Evolutionary conservation across 345 rosid genomes (phyloP).

Genomic region (Eucalyptus dawsonii): DNA sequence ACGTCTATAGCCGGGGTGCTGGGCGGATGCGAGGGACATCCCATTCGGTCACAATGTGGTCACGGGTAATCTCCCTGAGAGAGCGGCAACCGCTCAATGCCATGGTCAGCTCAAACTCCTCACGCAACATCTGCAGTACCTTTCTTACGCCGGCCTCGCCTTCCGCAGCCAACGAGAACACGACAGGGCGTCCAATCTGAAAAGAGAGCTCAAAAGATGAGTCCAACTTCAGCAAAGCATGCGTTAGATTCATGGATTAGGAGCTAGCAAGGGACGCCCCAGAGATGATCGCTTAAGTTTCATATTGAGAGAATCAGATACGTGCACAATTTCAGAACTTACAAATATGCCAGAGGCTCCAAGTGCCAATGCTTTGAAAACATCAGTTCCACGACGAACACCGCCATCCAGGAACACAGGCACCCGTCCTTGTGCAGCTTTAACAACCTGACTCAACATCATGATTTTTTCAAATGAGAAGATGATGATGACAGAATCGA

Average conservation of each 20-base stretch:
- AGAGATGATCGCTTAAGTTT: background rate
- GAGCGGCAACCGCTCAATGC: slow-evolving; percentile 83
- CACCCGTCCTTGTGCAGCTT: slow-evolving; percentile 74
- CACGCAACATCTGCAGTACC: slow-evolving; percentile 62
- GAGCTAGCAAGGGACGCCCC: background rate
- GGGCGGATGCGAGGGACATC: slow-evolving; percentile 33
- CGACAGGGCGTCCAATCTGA: slow-evolving; percentile 84
- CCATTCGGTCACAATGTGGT: slow-evolving; percentile 63
- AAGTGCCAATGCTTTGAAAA: slow-evolving; percentile 91
- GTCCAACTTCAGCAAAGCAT: background rate
- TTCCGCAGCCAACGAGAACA: slow-evolving; percentile 73
- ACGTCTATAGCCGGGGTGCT: slow-evolving; percentile 22
- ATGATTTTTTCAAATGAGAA: background rate
- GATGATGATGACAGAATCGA: background rate
- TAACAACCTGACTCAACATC: slow-evolving; percentile 49
- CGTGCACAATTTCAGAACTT: background rate
- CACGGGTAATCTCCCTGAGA: slow-evolving; percentile 64
- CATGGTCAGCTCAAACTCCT: slow-evolving; percentile 90
- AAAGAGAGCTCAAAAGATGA: background rate
- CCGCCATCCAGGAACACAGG: slow-evolving; percentile 97
- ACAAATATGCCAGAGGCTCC: slow-evolving; percentile 97
- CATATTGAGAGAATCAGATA: background rate
- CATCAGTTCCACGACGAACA: slow-evolving; percentile 96
- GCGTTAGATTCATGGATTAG: background rate
- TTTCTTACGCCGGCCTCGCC: slow-evolving; percentile 72